phyloP scores from a whole-genome alignment of 2,329 filamentous ascomycete genomes.

The Colletotrichum paranaense region DNA sequence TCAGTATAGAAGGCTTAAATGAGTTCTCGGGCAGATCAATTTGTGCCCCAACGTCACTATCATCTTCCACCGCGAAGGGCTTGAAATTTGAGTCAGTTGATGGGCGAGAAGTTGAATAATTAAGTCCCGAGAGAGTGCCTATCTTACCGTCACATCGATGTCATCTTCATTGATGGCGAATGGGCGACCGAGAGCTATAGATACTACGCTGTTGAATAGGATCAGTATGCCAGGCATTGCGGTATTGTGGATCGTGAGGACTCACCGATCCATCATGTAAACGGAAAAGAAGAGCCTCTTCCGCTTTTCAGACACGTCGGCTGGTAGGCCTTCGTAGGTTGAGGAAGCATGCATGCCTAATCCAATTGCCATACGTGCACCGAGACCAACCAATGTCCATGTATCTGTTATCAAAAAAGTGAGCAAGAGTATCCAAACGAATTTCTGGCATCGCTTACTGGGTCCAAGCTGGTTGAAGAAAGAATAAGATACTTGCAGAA shows the following conservation, averaged over 20 bases:
- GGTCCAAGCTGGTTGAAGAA: slow-evolving; percentile 61
- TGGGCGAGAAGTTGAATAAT: background rate
- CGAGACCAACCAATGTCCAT: slow-evolving; percentile 58
- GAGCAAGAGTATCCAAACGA: background rate
- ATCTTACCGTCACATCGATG: slow-evolving; percentile 51
- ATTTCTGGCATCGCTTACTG: slow-evolving; percentile 44
- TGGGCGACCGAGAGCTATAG: slow-evolving; percentile 54
- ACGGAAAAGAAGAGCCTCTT: slow-evolving; percentile 59
- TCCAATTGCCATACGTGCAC: slow-evolving; percentile 55
- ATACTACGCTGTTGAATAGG: slow-evolving; percentile 49
- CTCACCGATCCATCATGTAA: slow-evolving; percentile 60
- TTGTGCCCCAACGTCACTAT: background rate
- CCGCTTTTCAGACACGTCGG: slow-evolving; percentile 47
- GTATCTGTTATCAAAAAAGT: slow-evolving; percentile 46
- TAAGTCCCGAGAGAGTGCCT: background rate
- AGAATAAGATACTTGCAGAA: slow-evolving; percentile 59
- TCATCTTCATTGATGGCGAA: slow-evolving; percentile 59
- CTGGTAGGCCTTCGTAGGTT: slow-evolving; percentile 46
- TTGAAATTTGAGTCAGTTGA: background rate
- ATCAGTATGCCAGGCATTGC: background rate
- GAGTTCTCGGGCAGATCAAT: slow-evolving; percentile 32
- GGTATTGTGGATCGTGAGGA: background rate
- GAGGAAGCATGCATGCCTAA: slow-evolving; percentile 53
- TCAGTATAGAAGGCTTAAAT: slow-evolving; percentile 48
- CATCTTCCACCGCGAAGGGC: background rate